phyloP scores from a whole-genome alignment of 2,329 filamentous ascomycete genomes.

The Venturia carpophila region DNA sequence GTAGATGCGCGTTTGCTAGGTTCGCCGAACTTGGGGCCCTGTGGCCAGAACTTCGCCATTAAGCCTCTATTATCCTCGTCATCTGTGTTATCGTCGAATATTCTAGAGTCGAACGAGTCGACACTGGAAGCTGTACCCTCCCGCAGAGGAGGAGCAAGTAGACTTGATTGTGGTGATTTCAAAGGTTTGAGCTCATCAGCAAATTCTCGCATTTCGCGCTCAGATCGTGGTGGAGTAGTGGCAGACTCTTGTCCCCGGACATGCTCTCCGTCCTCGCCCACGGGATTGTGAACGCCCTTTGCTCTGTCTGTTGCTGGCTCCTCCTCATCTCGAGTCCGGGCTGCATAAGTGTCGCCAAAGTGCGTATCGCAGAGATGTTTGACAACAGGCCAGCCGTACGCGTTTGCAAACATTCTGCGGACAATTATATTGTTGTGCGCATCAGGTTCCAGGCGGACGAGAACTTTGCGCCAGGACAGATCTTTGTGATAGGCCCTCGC shows the following conservation, averaged over 20 bases:
- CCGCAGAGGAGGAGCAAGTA: background rate
- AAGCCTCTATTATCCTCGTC: conserved; percentile 11
- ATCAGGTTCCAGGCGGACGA: conserved; percentile 91
- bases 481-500: conserved; percentile 89
- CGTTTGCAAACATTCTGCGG: conserved; percentile 91
- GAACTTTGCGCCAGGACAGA: conserved; percentile 90
- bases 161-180: background rate
- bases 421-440: conserved; percentile 99
- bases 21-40: conserved; percentile 7
- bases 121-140: background rate
- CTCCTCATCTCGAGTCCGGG: conserved; percentile 58
- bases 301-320: conserved; percentile 63
- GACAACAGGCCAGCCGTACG: conserved; percentile 93
- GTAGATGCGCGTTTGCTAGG: background rate
- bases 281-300: conserved; percentile 48
- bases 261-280: conserved; percentile 59
- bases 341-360: conserved; percentile 67
- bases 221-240: background rate
- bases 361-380: conserved; percentile 93
- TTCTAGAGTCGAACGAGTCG: background rate
- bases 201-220: conserved; percentile 42
- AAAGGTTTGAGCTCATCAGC: conserved; percentile 33
- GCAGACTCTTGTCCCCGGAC: conserved; percentile 39
- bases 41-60: conserved; percentile 9
- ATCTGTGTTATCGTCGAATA: conserved; percentile 14